Evolutionary conservation across 2,329 filamentous ascomycete genomes (phyloP), one percentile per base, ranked within the genome.

Genomic region (Pezicula neosporulosa): DNA sequence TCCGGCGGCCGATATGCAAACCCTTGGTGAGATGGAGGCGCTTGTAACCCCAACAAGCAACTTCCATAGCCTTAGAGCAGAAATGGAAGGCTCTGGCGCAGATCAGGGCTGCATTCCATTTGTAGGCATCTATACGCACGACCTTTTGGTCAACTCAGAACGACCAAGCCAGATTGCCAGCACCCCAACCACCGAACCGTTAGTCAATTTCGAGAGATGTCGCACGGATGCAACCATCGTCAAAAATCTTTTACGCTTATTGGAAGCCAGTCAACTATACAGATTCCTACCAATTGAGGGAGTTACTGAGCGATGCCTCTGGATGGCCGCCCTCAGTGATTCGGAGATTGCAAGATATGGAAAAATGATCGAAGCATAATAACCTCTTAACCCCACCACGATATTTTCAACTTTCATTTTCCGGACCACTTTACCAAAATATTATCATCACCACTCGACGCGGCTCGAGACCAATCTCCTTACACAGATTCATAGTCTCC

Each of bases 141-240:
- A 94, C 64, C 75, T 94, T 38, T 81, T 92, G 42, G 90, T 89
- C 74, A 93, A 92, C 62, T 83, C 86, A 1, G 87, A 93, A 66
- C 82, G 90, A 56, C 87, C 89, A 1, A 84, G 86, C 2, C 85
- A 89, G 66, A 85, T 92, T 58, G 83, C 84, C 1, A 82, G 79
- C 60, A 87, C 82, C 3, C 83, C 83, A 18, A 80, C 75, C 0
- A 81, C 81, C 5, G 80, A 87, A 54, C 84, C 85, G 13, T 74
- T 94, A 42, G 81, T 94, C 60, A 94, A 94, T 68, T 94, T 94
- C 70, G 89, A 93, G 72, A 80, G 87, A 52, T 90, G 87, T 60
- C 86, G 90, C 54, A 86, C 83, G 30, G 85, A 86, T 24, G 89
- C 89, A 3, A 78, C 80, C 1, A 86, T 92, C 37, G 85, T 93